phyloP scores from a whole-genome alignment of 345 rosid genomes.

The Pseudoturritis turrita region DNA sequence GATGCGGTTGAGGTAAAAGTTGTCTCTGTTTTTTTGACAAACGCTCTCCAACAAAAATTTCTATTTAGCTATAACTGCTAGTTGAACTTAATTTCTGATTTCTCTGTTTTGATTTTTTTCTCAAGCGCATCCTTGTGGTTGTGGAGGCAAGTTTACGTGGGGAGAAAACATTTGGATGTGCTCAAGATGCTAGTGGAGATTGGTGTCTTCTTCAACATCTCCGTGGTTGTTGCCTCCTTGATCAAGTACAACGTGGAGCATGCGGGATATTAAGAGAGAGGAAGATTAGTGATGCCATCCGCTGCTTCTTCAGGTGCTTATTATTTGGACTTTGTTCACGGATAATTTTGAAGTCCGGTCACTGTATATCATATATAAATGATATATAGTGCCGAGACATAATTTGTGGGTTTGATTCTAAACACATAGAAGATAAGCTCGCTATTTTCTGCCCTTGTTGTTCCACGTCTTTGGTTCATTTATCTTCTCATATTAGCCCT shows the following conservation, averaged over 20 bases:
- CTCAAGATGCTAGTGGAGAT: conserved; percentile 65
- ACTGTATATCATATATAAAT: not conserved
- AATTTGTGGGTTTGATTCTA: not conserved
- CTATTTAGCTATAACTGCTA: not conserved
- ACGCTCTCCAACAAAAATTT: not conserved
- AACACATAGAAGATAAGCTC: not conserved
- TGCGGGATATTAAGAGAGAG: conserved; percentile 57
- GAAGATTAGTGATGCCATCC: conserved; percentile 75
- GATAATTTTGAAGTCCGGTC: not conserved
- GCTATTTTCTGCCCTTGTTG: not conserved
- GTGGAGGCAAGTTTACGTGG: conserved; percentile 65
- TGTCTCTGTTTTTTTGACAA: not conserved
- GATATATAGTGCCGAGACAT: not conserved
- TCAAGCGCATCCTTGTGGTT: conserved; percentile 56
- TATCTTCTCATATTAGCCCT: not conserved
- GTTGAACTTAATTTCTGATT: conserved; percentile 27
- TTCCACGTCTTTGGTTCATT: not conserved
- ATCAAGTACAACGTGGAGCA: conserved; percentile 61
- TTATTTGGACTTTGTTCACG: not conserved
- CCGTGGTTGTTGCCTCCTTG: conserved; percentile 84
- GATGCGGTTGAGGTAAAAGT: conserved; percentile 75
- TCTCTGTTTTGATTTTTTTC: not conserved
- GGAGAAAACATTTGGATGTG: conserved; percentile 62
- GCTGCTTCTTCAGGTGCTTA: conserved; percentile 81
- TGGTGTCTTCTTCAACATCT: conserved; percentile 95